These are phyloP conservation scores for Colletotrichum sp. DNA, from an alignment of 2,329 filamentous ascomycete genomes.

Conservation along the genomic window DNA sequence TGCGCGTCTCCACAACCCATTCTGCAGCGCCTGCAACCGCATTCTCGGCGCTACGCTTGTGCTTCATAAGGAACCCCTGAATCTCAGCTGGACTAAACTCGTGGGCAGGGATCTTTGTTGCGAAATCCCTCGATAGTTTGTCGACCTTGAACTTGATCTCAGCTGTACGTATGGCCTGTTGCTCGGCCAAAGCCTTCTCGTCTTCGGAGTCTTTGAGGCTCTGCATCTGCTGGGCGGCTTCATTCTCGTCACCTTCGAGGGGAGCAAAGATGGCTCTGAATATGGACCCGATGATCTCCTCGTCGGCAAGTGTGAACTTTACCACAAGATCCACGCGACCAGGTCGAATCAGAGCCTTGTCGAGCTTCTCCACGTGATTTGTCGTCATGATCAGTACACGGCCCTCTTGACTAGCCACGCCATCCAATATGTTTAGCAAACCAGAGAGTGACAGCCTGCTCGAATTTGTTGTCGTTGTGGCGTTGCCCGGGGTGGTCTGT, in stretches of 20 bases:
- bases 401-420: conserved; percentile 68
- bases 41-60: conserved; percentile 56
- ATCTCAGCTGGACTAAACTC: conserved; percentile 67
- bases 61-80: conserved; percentile 61
- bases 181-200: conserved; percentile 33
- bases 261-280: conserved; percentile 64
- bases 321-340: conserved; percentile 67
- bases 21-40: conserved; percentile 51
- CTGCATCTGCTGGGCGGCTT: not conserved
- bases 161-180: conserved; percentile 34
- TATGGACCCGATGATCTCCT: conserved; percentile 55
- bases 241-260: conserved; percentile 47
- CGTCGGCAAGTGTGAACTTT: conserved; percentile 60
- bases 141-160: conserved; percentile 46
- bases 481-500: conserved; percentile 35
- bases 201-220: not conserved
- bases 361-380: conserved; percentile 66
- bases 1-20: conserved; percentile 56
- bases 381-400: conserved; percentile 70
- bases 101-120: conserved; percentile 53
- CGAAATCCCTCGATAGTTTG: conserved; percentile 52
- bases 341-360: conserved; percentile 66
- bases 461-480: conserved; percentile 24
- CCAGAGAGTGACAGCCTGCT: conserved; percentile 71
- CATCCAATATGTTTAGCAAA: conserved; percentile 81